Base-by-base conservation (phyloP, 2,329 filamentous ascomycete species). In the Ophiostoma triangulosporum region DNA sequence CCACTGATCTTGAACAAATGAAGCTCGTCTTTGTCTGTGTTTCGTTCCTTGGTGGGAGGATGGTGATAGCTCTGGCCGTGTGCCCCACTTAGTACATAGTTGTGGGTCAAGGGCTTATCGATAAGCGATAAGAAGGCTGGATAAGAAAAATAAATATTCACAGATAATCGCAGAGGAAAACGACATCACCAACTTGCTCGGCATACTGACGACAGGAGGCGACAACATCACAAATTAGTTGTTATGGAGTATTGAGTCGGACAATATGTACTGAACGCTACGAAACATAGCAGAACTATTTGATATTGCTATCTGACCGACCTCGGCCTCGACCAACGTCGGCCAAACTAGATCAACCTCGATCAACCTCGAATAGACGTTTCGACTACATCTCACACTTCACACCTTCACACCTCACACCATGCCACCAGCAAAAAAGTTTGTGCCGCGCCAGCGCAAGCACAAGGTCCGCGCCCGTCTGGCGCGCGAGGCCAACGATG, bases 401-500 rank as follows among this genome's bases (percentile, higher is more conserved):
- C 14, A 43, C 20, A 26, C 6, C 1, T 6, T 8, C 15, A 35
- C 32, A 35, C 32, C 12, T 3, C 63, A 8, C 36, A 48, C 27
- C 5, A 58, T 58, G 58, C 50, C 58, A 7, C 36, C 52, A 9
- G 24, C 31, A 8, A 59, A 59, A 14, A 69, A 76, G 62, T 83
- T 81, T 58, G 76, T 83, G 1, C 78, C 81, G 35, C 73, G 81
- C 26, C 78, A 83, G 69, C 73, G 81, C 56, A 85, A 85, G 68
- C 81, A 83, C 65, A 84, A 79, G 62, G 81, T 80, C 35, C 71
- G 86, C 20, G 84, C 83, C 29, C 79, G 83, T 38, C 71, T 79
- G 61, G 55, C 50, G 2, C 64, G 69, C 48, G 67, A 74, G 56
- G 68, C 70, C 40, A 48, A 45, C 9, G 50, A 57, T 66, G 62